Conservation (phyloP, 208 protist genomes). For the Acanthamoeba healyi region DNA sequence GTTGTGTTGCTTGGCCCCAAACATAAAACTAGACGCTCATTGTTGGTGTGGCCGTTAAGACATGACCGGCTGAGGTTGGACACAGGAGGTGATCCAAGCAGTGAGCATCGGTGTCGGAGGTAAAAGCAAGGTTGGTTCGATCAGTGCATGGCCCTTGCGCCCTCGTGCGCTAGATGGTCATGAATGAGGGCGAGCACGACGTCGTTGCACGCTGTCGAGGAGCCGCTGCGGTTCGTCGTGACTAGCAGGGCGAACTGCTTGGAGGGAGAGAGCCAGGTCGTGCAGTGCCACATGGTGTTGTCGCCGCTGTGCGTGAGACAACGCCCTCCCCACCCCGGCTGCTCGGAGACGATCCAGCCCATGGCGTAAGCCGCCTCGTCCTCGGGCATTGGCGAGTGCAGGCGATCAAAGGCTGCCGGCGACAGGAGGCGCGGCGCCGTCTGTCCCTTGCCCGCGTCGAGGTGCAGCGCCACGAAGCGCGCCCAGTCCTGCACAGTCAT, state of each 20-base stretch:
- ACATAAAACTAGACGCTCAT: too few relatives aligned
- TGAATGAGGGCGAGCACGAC: background rate
- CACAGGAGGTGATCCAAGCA: too few relatives aligned
- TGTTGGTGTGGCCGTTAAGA: too few relatives aligned
- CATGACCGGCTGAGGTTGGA: too few relatives aligned
- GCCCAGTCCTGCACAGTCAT: background rate
- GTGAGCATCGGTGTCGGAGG: too few relatives aligned
- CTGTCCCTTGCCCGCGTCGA: background rate
- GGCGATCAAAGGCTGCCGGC: background rate
- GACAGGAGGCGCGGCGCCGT: background rate
- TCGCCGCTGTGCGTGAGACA: slow-evolving; percentile 1
- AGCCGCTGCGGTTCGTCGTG: background rate
- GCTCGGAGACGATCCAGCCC: background rate
- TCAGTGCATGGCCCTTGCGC: too few relatives aligned
- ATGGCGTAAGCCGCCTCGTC: background rate
- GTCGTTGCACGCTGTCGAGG: background rate
- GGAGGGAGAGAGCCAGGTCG: background rate
- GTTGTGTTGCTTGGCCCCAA: too few relatives aligned
- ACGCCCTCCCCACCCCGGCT: background rate
- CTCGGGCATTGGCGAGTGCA: background rate
- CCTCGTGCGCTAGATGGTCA: background rate
- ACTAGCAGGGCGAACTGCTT: background rate
- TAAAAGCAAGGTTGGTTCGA: too few relatives aligned
- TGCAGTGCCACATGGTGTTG: slow-evolving; percentile 28
- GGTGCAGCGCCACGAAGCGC: background rate